Base-by-base conservation (phyloP, 805 yeast species). In the Jamesozyma spencerorum region DNA sequence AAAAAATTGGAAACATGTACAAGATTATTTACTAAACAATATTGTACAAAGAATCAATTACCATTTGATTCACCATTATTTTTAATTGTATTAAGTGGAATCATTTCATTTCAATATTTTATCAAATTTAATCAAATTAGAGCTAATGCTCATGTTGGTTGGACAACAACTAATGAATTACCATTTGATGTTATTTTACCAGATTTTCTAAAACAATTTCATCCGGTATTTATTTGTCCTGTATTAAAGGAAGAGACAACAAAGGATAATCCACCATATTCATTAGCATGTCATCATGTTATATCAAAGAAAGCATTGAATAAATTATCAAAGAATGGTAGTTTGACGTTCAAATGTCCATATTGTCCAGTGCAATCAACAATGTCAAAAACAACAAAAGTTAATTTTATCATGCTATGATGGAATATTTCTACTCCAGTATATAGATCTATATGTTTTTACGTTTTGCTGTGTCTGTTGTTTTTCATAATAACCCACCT, bases 141-240 rank as follows among this genome's bases (percentile, higher is more conserved):
- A 38, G 51, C 53, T 12, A 40, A 47, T 12, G 49, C 61, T 2
- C 62, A 60, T 45, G 62, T 60, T 13, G 64, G 58, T 35, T 77
- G 83, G 83, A 68, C 78, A 1, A 68, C 79, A 0, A 56, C 61
- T 26, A 67, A 74, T 49, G 86, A 81, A 56, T 54, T 80, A 14
- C 84, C 85, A 3, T 77, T 78, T 39, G 82, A 75, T 46, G 70
- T 77, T 17, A 66, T 66, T 24, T 58, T 80, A 17, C 86, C 87
- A 1, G 56, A 58, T 0, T 59, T 60, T 18, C 56, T 77, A 37
- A 72, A 71, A 40, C 52, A 54, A 31, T 78, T 70, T 56, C 86
- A 80, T 53, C 75, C 85, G 2, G 68, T 80, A 1, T 80, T 79
- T 52, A 80, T 80, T 3, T 80, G 87, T 52, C 87, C 87, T 0